Evolutionary conservation across 2,329 filamentous ascomycete genomes (phyloP).

Genomic region (Pseudopyrenochaeta lycopersici): DNA sequence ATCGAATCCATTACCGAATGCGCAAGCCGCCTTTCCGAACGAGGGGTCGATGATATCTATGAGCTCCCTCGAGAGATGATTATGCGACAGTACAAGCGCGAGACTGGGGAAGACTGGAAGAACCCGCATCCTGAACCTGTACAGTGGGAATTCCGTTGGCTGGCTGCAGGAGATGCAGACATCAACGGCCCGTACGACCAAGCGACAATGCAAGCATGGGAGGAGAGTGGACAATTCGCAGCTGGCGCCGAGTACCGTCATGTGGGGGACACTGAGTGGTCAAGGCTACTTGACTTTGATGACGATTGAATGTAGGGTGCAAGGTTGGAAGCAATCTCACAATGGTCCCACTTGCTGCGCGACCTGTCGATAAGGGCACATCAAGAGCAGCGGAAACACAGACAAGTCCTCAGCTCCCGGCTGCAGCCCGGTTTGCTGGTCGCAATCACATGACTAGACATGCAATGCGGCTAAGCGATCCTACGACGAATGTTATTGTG

Average conservation of each 20-base stretch:
- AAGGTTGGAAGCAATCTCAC: slow-evolving; percentile 1
- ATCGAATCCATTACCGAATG: slow-evolving; percentile 88
- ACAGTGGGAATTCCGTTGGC: slow-evolving; percentile 94
- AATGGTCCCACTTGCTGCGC: not conserved
- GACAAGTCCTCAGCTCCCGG: not conserved
- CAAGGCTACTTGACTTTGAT: slow-evolving; percentile 51
- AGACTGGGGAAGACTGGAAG: slow-evolving; percentile 88
- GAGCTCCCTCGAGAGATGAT: slow-evolving; percentile 86
- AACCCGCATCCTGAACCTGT: slow-evolving; percentile 55
- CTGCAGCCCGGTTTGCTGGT: slow-evolving; percentile 3
- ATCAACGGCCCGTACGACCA: slow-evolving; percentile 89
- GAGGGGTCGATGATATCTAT: slow-evolving; percentile 90
- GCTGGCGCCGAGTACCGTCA: slow-evolving; percentile 75
- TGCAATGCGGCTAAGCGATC: slow-evolving; percentile 44
- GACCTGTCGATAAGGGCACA: not conserved
- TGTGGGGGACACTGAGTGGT: slow-evolving; percentile 55
- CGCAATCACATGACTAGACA: slow-evolving; percentile 36
- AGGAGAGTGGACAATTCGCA: slow-evolving; percentile 89
- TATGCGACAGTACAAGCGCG: slow-evolving; percentile 81
- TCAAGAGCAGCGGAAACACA: not conserved
- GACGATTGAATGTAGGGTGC: slow-evolving; percentile 12
- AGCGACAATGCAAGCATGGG: slow-evolving; percentile 88
- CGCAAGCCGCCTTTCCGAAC: slow-evolving; percentile 83
- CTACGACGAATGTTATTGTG: slow-evolving; percentile 27
- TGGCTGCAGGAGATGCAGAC: slow-evolving; percentile 81